phyloP scores from a whole-genome alignment of 331 rosid genomes.

The Malus hybrid region DNA sequence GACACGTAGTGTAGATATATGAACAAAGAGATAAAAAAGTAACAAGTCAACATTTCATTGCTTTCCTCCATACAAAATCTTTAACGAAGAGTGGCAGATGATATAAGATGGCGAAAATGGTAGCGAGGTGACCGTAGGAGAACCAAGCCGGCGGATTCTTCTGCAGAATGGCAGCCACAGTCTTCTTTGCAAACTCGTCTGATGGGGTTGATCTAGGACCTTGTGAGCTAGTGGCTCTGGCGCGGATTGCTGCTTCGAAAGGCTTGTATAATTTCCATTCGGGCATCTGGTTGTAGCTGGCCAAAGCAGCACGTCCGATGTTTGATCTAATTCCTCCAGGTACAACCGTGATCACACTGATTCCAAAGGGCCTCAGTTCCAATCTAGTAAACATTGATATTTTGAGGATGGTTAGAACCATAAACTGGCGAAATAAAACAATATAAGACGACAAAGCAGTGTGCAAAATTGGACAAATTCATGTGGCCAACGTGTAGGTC shows the following conservation, averaged over 20 bases:
- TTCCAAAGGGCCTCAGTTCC: constrained; percentile 73
- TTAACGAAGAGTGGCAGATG: constrained; percentile 64
- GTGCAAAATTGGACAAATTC: not conserved
- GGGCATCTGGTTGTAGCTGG: constrained; percentile 55
- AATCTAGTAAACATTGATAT: constrained; percentile 24
- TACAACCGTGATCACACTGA: constrained; percentile 69
- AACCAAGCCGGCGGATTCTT: constrained; percentile 83
- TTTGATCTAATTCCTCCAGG: constrained; percentile 84
- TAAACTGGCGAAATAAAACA: not conserved
- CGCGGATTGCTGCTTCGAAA: constrained; percentile 52
- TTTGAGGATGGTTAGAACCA: not conserved
- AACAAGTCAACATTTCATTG: constrained; percentile 36
- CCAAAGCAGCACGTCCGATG: constrained; percentile 46
- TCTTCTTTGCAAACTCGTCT: constrained; percentile 67
- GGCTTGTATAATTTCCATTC: constrained; percentile 66
- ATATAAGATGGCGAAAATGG: constrained; percentile 50
- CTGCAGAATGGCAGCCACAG: constrained; percentile 55
- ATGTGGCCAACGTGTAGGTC: not conserved
- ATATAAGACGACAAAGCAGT: not conserved
- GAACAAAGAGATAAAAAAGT: no score
- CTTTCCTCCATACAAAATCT: constrained; percentile 40
- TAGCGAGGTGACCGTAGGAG: constrained; percentile 48
- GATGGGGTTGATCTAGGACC: constrained; percentile 50
- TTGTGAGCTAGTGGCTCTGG: constrained; percentile 50
- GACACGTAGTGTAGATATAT: no score